A percentile compares a stretch with the other conserved stretches of the same genome.
phyloP scores from a whole-genome alignment of 169 alveolate species.

The Blepharisma undulans region DNA sequence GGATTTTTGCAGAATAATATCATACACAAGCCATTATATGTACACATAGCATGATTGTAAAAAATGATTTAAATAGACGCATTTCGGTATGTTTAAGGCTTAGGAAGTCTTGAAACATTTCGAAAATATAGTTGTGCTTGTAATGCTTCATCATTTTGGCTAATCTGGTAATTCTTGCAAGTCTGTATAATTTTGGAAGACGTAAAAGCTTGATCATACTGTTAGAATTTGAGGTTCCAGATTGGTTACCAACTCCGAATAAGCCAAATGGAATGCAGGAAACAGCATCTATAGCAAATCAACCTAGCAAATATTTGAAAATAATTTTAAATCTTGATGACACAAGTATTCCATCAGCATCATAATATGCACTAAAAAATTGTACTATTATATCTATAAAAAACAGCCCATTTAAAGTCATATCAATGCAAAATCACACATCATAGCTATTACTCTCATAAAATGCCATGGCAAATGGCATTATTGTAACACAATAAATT shows the following conservation, averaged over 20 bases:
- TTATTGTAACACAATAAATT: constrained; percentile 11
- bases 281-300: constrained; percentile 54
- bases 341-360: constrained; percentile 24
- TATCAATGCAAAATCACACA: not conserved
- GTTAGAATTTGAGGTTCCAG: not conserved
- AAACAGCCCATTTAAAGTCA: not conserved
- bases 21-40: constrained; percentile 64
- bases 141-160: constrained; percentile 23
- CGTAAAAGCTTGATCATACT: constrained; percentile 6
- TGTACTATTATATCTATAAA: constrained; percentile 4
- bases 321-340: not conserved
- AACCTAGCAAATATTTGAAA: constrained; percentile 47
- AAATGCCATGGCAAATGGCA: constrained; percentile 33
- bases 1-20: constrained; percentile 57
- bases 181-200: constrained; percentile 35
- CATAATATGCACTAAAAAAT: not conserved
- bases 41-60: constrained; percentile 55
- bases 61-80: constrained; percentile 36
- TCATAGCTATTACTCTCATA: not conserved
- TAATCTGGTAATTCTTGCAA: constrained; percentile 18
- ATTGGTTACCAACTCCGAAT: not conserved
- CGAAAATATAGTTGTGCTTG: constrained; percentile 19
- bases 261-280: constrained; percentile 51
- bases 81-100: constrained; percentile 51
- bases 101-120: constrained; percentile 36